Conservation (phyloP, 129 eudicot species). For the Chrysanthemum makinoi region DNA sequence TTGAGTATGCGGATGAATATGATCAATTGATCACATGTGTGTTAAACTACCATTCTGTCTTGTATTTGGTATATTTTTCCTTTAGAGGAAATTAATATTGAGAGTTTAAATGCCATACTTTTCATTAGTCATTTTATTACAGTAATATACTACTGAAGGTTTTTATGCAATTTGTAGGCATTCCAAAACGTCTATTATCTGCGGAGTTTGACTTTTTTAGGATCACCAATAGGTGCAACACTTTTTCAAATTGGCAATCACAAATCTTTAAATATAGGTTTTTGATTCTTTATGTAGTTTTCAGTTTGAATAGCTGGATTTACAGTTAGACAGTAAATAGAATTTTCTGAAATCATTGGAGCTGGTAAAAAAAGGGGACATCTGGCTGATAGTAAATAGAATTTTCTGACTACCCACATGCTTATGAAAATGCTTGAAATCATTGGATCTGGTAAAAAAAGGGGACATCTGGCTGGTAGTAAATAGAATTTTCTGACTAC, state of each 20-base stretch:
- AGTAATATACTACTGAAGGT: background rate
- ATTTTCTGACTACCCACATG: conserved; percentile 5
- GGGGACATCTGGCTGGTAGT: too few relatives aligned
- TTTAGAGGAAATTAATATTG: background rate
- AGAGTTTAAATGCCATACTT: conserved; percentile 15
- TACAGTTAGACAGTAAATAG: conserved; percentile 5
- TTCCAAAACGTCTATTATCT: conserved; percentile 9
- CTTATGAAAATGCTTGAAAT: conserved; percentile 3
- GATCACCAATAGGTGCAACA: conserved; percentile 6
- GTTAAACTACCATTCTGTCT: background rate
- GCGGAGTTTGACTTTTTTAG: background rate
- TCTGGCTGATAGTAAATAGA: too few relatives aligned
- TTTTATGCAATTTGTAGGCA: background rate
- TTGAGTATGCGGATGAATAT: background rate
- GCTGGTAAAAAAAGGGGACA: too few relatives aligned
- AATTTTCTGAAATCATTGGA: too few relatives aligned
- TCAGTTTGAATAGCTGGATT: background rate
- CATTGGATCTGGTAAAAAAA: too few relatives aligned
- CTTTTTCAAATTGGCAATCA: conserved; percentile 18
- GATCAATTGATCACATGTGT: background rate
- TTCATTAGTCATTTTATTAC: background rate
- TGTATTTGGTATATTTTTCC: conserved; percentile 10
- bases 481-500: conserved; percentile 7
- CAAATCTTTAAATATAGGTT: conserved; percentile 10
- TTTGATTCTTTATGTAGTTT: background rate